Evolutionary conservation across 257 asterid species (phyloP), one percentile per base, ranked within the genome.

Genomic region (Jasminum sambac): DNA sequence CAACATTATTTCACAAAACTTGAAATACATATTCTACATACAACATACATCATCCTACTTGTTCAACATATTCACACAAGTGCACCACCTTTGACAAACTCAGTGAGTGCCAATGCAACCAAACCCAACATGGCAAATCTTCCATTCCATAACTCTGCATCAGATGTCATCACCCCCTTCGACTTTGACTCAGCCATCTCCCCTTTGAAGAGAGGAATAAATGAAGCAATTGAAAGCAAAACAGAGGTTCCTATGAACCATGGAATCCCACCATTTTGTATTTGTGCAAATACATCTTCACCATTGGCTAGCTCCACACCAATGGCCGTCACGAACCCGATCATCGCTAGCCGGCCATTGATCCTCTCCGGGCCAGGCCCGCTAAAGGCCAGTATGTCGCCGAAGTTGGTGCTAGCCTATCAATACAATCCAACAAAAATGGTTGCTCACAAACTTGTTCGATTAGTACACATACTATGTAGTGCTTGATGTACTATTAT

Each of bases 361-460:
- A 91, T 91, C 63, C 95, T 79, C 80, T 91, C 97, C 25, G 97
- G 95, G 21, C 68, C 96, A 0, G 97, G 95, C 0, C 97, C 97
- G 36, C 89, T 66, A 77, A 91, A 91, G 9, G 95, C 91, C 34
- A 91, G 76, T 9, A 89, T 41, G 44, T 87, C 87, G 4, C 46
- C 46, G n/a, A 89, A 83, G 26, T 70, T 62, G 1, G 95, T 84
- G 50, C 82, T 85, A 64, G 69, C 84, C 84, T 81, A 61, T 52
- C 5, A 8, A 55, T 13, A 0, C 9, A 8, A 17, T 30, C 36
- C 36, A 30, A 30, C 36, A 30, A 30, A 30, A 30, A 4, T 30
- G 36, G 36, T 4, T 1, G 36, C 36, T 30, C 36, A 30, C 36
- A 30, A 30, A 30, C 36, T 30, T n/a, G n/a, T n/a, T n/a, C n/a